Evolutionary conservation across 148 eudicot genomes (phyloP).

Genomic region (Cornus kousa): DNA sequence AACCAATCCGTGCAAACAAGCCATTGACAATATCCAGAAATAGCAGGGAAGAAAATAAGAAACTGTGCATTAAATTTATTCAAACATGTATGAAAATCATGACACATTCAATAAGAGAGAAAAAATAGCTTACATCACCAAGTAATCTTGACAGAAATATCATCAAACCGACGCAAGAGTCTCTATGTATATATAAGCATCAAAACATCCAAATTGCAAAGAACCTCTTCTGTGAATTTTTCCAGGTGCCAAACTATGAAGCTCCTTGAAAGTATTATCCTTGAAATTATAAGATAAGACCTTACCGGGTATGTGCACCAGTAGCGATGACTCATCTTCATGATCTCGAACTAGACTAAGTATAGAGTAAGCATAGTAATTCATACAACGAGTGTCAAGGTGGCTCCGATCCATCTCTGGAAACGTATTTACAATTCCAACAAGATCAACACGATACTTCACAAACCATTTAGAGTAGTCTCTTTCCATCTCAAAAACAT

Average conservation of each 20-base stretch:
- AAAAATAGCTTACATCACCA: not conserved
- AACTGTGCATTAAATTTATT: not conserved
- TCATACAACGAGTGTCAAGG: conserved; percentile 24
- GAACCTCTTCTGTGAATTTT: not conserved
- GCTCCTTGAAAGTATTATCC: not conserved
- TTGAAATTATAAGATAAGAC: conserved; percentile 35
- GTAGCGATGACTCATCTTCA: conserved; percentile 21
- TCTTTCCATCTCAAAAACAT: conserved; percentile 36
- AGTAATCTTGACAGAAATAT: no score
- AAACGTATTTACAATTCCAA: conserved; percentile 36
- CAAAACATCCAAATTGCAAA: not conserved
- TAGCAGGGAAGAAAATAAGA: not conserved
- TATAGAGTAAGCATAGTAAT: conserved; percentile 41
- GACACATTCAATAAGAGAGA: not conserved
- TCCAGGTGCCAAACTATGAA: not conserved
- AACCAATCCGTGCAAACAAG: no score
- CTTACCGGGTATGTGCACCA: conserved; percentile 43
- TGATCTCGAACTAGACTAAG: conserved; percentile 26
- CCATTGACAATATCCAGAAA: not conserved
- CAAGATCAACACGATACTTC: conserved; percentile 42
- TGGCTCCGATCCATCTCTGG: conserved; percentile 41
- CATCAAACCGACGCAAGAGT: conserved; percentile 11
- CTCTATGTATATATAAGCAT: not conserved
- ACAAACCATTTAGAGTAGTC: conserved; percentile 31
- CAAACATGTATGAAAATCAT: not conserved